Percentiles rank a stretch among this genome's conserved stretches.
Evolutionary conservation across 169 alveolate species (phyloP).

Genomic region (Cryptosporidium canis): DNA sequence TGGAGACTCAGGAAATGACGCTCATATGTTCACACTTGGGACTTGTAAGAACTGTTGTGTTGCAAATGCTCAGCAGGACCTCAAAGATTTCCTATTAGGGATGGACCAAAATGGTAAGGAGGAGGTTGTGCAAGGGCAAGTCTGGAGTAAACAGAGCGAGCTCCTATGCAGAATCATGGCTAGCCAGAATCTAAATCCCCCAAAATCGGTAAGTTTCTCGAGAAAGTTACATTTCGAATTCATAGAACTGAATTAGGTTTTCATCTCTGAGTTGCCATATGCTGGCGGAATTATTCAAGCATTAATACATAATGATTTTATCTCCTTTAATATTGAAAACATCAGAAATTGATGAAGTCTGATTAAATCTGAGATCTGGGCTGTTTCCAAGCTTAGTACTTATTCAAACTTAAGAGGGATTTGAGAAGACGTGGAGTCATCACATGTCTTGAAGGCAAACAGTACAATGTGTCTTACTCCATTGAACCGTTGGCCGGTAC

Average conservation of each 20-base stretch:
- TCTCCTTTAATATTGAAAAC: background rate
- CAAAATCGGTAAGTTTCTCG: slow-evolving; percentile 28
- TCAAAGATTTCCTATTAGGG: slow-evolving; percentile 44
- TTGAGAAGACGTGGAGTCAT: background rate
- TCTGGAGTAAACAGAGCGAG: slow-evolving; percentile 25
- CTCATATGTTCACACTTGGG: slow-evolving; percentile 72
- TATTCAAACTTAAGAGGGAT: background rate
- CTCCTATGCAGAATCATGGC: slow-evolving; percentile 36
- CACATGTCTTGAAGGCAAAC: too few species aligned
- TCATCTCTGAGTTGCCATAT: slow-evolving; percentile 47
- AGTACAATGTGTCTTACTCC: too few species aligned
- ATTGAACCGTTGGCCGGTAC: too few species aligned
- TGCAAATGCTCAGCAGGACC: slow-evolving; percentile 75
- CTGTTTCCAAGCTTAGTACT: background rate
- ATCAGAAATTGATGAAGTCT: background rate
- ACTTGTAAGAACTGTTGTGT: slow-evolving; percentile 72
- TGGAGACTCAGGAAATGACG: slow-evolving; percentile 78
- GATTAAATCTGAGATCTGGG: background rate
- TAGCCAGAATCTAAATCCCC: slow-evolving; percentile 37
- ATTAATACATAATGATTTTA: slow-evolving; percentile 51
- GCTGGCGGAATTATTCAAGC: slow-evolving; percentile 73
- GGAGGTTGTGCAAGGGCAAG: background rate
- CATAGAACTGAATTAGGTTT: slow-evolving; percentile 16
- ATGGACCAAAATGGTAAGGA: background rate
- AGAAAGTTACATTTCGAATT: background rate